Base-by-base conservation (phyloP, 192 early-diverging fungal genomes). In the Funneliformis geosporum region DNA sequence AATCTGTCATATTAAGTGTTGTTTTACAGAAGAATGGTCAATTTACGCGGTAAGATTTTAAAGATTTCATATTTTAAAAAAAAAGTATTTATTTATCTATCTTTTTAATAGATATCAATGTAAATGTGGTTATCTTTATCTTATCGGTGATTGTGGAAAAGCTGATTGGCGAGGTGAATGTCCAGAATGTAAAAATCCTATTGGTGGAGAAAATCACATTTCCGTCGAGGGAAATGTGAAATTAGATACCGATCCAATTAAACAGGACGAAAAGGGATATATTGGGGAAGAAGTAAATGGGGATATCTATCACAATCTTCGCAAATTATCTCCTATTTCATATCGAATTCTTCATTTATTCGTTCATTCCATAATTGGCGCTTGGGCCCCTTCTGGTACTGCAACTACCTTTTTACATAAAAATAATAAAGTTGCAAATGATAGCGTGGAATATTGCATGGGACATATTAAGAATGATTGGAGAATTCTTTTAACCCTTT, bases 401-500 rank as follows among this genome's bases (percentile, higher is more conserved):
- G 75, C 66, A 11, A 12, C 9, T 16, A 14, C 44, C 6, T 39
- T 76, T 12, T 9, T 64, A 21, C 28, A 65, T 4, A 21, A 25
- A 65, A 14, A 33, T 16, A 27, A 16, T 46, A 47, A 42, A 21
- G n/a, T 46, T 72, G 16, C 12, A 46, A 8, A 8, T 27, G 8
- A 44, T 6, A 2, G 9, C 11, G 27, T 5, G 14, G 8, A 75
- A 27, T 73, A 72, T 74, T 78, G 76, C 39, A 25, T 72, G 39
- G 38, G 72, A 40, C 76, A 78, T 18, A 78, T 78, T 33, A 44
- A 0, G 12, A 78, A 78, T 25, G 76, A 78, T 43, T 78, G 76
- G 76, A 40, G 73, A 9, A n/a, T 42, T 23, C 47, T 78, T 28
- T 73, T 73, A 4, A 12, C 0, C 5, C 16, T 71, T 28, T 33